Conservation (phyloP, 2,329 filamentous ascomycete genomes). For the Boeremia lycopersici region DNA sequence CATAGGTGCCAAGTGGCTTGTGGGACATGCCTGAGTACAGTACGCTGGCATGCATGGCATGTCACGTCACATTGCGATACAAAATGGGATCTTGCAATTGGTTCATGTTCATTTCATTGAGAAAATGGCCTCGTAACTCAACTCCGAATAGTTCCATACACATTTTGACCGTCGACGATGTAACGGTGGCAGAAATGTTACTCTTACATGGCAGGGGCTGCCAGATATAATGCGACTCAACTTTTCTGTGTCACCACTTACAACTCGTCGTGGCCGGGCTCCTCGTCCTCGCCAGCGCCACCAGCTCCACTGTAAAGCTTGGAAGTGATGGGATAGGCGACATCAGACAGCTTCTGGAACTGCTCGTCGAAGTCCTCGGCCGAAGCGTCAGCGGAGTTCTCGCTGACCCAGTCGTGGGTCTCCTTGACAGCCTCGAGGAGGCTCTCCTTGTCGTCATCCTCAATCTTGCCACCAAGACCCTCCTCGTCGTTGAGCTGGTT, state of each 20-base stretch:
- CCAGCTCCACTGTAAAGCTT: constrained; percentile 79
- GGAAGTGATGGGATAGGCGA: constrained; percentile 98
- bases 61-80: not conserved
- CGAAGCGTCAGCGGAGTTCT: constrained; percentile 83
- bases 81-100: not conserved
- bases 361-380: constrained; percentile 99
- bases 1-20: too few relatives aligned
- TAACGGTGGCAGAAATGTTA: constrained; percentile 23
- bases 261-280: constrained; percentile 57
- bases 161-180: constrained; percentile 28
- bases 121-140: constrained; percentile 22
- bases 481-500: constrained; percentile 98
- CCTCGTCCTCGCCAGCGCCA: constrained; percentile 71
- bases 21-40: not conserved
- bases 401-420: constrained; percentile 93
- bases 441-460: constrained; percentile 97
- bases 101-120: constrained; percentile 26
- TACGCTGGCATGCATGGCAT: constrained; percentile 6
- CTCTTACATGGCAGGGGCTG: constrained; percentile 34
- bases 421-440: constrained; percentile 97
- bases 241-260: constrained; percentile 37
- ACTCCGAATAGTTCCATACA: constrained; percentile 25
- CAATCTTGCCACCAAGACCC: constrained; percentile 96
- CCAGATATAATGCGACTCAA: constrained; percentile 24
- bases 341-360: constrained; percentile 97